Evolutionary conservation across 108 stramenopile genomes (phyloP), one percentile per base, ranked within the genome.

Genomic region (Phaeodactylum tricornutum): DNA sequence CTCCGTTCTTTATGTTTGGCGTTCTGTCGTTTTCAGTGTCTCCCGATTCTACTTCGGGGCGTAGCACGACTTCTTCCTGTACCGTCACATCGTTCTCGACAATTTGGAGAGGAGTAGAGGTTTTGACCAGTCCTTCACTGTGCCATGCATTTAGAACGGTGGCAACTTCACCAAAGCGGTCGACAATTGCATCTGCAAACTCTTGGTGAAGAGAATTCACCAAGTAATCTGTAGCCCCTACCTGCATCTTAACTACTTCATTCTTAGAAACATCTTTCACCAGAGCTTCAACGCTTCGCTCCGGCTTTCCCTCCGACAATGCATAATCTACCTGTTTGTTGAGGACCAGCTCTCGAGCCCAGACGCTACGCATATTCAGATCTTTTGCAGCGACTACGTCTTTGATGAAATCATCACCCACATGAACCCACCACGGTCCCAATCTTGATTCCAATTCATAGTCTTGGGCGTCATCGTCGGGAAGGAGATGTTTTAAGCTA

Each of bases 371-470:
- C 84, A 90, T 83, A 23, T 64, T 66, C 23, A 90, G 49, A 17
- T 67, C 62, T 53, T 90, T 84, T 2, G 81, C 78, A 3, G 82
- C 81, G 5, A 90, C 81, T 47, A 90, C 71, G 53, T 90, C 88
- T 40, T 90, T 90, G 47, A 75, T 57, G 51, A 90, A 84, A 29
- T 90, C 88, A 54, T 90, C 88, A 0, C 88, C 88, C 29, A 90
- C 60, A 51, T 90, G 88, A 16, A 84, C 74, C 88, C 88, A 90
- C 60, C 75, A 90, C 5, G 79, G 79, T 7, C 88, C 88, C 0
- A 82, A 43, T 16, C 47, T 53, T 2, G 68, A 71, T 1, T 69
- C 53, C 25, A 67, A 28, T 5, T 46, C 45, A 7, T 20, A 4
- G 3, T 7, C 21, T 5, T 24, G 22, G 4, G 20, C 6, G 6